Evolutionary conservation across 2,329 filamentous ascomycete genomes (phyloP).

Genomic region (Akanthomyces dipterigenus): DNA sequence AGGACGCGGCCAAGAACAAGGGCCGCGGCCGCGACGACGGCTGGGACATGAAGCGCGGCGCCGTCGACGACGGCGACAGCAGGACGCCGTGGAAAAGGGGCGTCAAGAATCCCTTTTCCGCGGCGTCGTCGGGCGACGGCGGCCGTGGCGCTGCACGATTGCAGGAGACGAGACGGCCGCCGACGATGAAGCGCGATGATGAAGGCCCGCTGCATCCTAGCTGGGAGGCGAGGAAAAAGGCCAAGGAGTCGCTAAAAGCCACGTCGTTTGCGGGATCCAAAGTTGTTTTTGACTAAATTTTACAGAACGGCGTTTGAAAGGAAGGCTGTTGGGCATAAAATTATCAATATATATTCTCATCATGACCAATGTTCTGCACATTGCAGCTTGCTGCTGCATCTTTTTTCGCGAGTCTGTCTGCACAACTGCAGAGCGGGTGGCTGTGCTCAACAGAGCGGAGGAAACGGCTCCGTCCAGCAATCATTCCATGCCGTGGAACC

Average conservation of each 20-base stretch:
- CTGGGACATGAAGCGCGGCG: constrained; percentile 53
- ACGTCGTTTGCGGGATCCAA: constrained; percentile 50
- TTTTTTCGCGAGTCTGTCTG: neutral
- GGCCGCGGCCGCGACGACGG: constrained; percentile 37
- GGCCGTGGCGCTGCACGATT: constrained; percentile 10
- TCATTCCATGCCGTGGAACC: neutral
- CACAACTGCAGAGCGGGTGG: neutral
- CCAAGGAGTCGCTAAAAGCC: constrained; percentile 48
- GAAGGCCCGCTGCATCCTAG: constrained; percentile 54
- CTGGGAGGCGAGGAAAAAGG: constrained; percentile 58
- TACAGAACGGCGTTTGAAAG: neutral
- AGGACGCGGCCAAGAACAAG: constrained; percentile 28
- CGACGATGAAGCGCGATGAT: constrained; percentile 37
- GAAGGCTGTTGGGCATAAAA: neutral
- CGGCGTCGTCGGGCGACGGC: constrained; percentile 14
- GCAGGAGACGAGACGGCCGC: constrained; percentile 15
- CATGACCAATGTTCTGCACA: neutral
- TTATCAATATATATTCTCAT: neutral
- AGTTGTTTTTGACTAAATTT: constrained; percentile 47
- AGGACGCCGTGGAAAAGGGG: constrained; percentile 49
- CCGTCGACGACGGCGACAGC: constrained; percentile 37
- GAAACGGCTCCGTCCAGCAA: neutral
- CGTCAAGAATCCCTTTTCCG: constrained; percentile 30
- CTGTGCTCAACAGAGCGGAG: neutral
- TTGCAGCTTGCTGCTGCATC: neutral